Evolutionary conservation across 768 basidiomycete species (phyloP), one percentile per base, ranked within the genome.

Genomic region (Pholiota molesta): DNA sequence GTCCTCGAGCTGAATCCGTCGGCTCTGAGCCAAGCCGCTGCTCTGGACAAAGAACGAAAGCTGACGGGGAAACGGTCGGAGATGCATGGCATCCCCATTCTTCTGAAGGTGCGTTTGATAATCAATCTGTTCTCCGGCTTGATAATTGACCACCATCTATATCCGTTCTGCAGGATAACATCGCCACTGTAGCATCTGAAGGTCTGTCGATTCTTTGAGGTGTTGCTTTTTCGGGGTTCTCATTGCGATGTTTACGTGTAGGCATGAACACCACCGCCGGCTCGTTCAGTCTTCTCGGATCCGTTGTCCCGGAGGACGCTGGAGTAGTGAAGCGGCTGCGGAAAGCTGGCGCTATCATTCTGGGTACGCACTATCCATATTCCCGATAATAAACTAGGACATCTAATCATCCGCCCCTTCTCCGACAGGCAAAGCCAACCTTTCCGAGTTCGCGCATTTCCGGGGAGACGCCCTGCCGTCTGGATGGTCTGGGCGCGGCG

Each of bases 401-500:
- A 2, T 26, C 16, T 44, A 19, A 14, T 62, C 4, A 49, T 23
- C 39, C 7, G 9, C 19, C 5, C 35, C 42, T 29, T 7, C 14
- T 35, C 35, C 4, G 6, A 17, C 29, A 81, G 84, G 84, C 8
- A 87, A 87, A 67, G 79, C 84, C 17, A 85, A 85, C 62, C 71
- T 86, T 14, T 85, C 84, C 0, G 84, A 86, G 70, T 85, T 77
- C 64, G 81, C 85, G 2, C 78, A 83, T 64, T 84, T 79, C 61
- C 71, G 86, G 42, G 84, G 78, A 5, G 63, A 64, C 33, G 33
- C 33, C 1, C 53, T 82, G n/a, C 72, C 83, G 0, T 80, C 78
- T 0, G 86, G 85, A n/a, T 88, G 84, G 83, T 86, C 84, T 21
- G 84, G 83, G 11, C 77, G 85, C 51, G 80, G 80, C 17, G 84